Percentiles rank a stretch among this genome's conserved stretches.
phyloP scores from a whole-genome alignment of 2,329 filamentous ascomycete species.

The Nannizziopsis arthrosporioides region DNA sequence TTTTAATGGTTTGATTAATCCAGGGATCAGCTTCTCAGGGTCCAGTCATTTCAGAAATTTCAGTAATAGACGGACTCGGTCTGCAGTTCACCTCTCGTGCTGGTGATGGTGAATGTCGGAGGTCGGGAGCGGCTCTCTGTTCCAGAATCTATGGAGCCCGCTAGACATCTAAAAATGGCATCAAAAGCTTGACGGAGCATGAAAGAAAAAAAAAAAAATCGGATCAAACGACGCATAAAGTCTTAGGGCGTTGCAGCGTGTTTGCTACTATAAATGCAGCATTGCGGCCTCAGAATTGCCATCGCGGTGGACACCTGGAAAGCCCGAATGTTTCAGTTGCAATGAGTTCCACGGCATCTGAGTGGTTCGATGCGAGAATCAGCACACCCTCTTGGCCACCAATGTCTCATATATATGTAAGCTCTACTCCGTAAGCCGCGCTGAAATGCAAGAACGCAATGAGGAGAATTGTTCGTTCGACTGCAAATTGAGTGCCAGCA shows the following conservation, averaged over 20 bases:
- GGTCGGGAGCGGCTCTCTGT: background rate
- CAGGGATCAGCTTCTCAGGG: no score
- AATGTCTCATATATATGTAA: conserved; percentile 6
- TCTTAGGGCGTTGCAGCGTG: background rate
- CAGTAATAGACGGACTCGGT: no score
- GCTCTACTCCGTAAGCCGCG: conserved; percentile 5
- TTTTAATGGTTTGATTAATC: no score
- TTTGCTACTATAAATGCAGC: no score
- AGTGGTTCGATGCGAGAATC: background rate
- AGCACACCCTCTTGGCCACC: conserved; percentile 3
- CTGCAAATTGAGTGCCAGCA: background rate
- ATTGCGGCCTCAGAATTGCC: background rate
- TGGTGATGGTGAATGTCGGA: background rate
- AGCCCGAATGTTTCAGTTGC: conserved; percentile 9
- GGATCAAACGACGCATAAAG: background rate
- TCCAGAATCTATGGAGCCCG: background rate
- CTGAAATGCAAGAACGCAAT: background rate
- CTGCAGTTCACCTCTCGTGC: no score
- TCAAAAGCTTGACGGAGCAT: background rate
- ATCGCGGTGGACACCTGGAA: conserved; percentile 2
- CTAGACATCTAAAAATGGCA: conserved; percentile 7
- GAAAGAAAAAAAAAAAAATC: background rate
- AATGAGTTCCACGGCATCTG: background rate
- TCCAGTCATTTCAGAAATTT: no score
- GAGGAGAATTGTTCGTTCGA: background rate